phyloP scores from a whole-genome alignment of 1,284 basidiomycete genomes.

The Apiotrichum porosum region DNA sequence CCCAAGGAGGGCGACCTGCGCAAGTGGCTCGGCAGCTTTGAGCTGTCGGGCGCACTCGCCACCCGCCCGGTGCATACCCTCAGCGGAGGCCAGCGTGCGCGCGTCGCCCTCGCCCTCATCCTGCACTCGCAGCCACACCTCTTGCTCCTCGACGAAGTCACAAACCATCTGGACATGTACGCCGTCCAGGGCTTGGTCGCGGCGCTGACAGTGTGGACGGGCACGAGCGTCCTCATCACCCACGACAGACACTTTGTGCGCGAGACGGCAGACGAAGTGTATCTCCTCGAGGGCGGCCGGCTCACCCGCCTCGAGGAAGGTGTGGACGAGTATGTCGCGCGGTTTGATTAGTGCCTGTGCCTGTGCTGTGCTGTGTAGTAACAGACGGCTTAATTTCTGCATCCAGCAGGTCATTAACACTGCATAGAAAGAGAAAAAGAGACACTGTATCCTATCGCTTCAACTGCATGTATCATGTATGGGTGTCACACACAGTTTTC shows the following conservation, averaged over 20 bases:
- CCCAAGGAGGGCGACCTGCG: conserved; percentile 52
- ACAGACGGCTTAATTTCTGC: too few species aligned
- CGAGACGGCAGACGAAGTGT: conserved; percentile 16
- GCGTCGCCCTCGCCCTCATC: conserved; percentile 42
- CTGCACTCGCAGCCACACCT: conserved; percentile 40
- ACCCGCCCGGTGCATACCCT: conserved; percentile 21
- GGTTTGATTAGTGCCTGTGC: conserved; percentile 1
- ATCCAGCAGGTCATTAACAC: too few species aligned
- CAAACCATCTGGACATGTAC: conserved; percentile 65
- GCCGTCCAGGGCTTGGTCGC: conserved; percentile 60
- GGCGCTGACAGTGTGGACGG: conserved; percentile 56
- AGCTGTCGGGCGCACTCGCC: conserved; percentile 53
- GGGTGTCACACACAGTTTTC: too few species aligned
- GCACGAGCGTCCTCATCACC: conserved; percentile 62
- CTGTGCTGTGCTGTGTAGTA: too few species aligned
- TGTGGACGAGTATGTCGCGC: conserved; percentile 15
- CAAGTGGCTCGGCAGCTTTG: conserved; percentile 54
- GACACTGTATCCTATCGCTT: too few species aligned
- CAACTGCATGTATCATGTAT: too few species aligned
- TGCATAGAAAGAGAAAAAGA: too few species aligned
- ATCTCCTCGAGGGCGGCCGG: conserved; percentile 11
- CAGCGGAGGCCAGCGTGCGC: conserved; percentile 53
- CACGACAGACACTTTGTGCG: conserved; percentile 56
- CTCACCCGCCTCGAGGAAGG: conserved; percentile 12
- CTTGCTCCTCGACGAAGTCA: conserved; percentile 61